Percentiles rank a stretch among this genome's conserved stretches.
phyloP scores from a whole-genome alignment of 768 basidiomycete genomes.

The Pleurotus ostreatus region DNA sequence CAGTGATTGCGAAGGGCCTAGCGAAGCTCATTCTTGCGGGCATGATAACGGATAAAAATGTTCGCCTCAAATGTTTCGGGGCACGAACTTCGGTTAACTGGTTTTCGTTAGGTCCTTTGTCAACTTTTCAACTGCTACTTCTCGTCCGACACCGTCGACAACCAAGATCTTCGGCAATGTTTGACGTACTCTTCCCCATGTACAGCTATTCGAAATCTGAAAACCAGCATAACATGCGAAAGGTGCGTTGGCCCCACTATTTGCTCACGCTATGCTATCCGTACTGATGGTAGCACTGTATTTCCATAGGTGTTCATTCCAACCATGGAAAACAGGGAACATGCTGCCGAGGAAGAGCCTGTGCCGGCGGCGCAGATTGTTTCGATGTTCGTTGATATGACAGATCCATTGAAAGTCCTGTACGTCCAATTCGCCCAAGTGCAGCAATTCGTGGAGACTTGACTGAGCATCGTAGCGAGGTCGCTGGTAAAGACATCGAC shows the following conservation, averaged over 20 bases:
- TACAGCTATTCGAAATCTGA: slow-evolving; percentile 77
- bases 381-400: slow-evolving; percentile 71
- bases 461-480: slow-evolving; percentile 13
- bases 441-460: background rate
- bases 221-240: slow-evolving; percentile 73
- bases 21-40: slow-evolving; percentile 84
- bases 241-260: slow-evolving; percentile 29
- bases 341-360: slow-evolving; percentile 43
- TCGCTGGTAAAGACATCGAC: slow-evolving; percentile 18
- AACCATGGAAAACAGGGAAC: too few relatives aligned
- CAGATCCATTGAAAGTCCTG: slow-evolving; percentile 51
- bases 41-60: slow-evolving; percentile 68
- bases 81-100: slow-evolving; percentile 44
- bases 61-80: background rate
- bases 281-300: too few relatives aligned
- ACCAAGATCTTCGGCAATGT: slow-evolving; percentile 83
- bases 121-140: slow-evolving; percentile 52
- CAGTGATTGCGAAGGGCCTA: slow-evolving; percentile 71
- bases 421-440: slow-evolving; percentile 1
- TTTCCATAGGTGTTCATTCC: too few relatives aligned
- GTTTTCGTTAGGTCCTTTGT: slow-evolving; percentile 35
- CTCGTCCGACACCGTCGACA: slow-evolving; percentile 75
- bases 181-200: slow-evolving; percentile 77
- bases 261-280: too few relatives aligned
- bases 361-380: slow-evolving; percentile 53